Evolutionary conservation across 768 basidiomycete species (phyloP).

Genomic region (Xanthoconium purpureum): DNA sequence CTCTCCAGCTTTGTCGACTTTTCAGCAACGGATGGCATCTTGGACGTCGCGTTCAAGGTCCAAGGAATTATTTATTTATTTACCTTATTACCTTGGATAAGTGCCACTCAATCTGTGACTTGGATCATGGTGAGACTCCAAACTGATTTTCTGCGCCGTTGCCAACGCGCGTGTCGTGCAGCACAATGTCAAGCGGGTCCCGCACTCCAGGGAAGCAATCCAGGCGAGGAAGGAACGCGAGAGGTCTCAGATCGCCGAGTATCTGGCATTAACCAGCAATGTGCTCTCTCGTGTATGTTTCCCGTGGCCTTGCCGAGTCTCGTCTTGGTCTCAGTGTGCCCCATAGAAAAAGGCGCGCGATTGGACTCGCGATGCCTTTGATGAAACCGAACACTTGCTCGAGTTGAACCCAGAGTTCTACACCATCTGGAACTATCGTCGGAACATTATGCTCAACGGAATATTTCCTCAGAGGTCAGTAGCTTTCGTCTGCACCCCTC

Average conservation of each 20-base stretch:
- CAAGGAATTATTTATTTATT: conserved; percentile 4
- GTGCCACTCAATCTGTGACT: not conserved
- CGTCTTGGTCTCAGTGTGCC: not conserved
- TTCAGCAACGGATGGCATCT: conserved; percentile 57
- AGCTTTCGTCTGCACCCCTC: not conserved
- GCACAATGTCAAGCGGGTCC: conserved; percentile 70
- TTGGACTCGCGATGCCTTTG: conserved; percentile 71
- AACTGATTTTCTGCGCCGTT: not conserved
- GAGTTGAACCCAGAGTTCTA: conserved; percentile 93
- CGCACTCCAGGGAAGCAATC: conserved; percentile 55
- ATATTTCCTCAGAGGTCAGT: conserved; percentile 65
- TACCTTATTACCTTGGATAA: conserved; percentile 5
- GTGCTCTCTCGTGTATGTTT: conserved; percentile 61
- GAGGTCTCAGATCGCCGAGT: conserved; percentile 71
- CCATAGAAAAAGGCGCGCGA: conserved; percentile 66
- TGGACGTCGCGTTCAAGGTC: conserved; percentile 3
- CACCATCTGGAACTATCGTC: conserved; percentile 93
- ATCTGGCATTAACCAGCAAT: conserved; percentile 60
- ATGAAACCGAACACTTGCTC: conserved; percentile 73
- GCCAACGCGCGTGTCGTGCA: conserved; percentile 25
- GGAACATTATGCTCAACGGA: conserved; percentile 71
- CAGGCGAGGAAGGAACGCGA: conserved; percentile 70
- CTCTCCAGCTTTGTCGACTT: conserved; percentile 49
- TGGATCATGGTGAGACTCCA: conserved; percentile 26
- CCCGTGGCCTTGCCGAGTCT: not conserved